Conservation (phyloP, 495 filamentous ascomycete species). For the Opeltia flavorubescens region DNA sequence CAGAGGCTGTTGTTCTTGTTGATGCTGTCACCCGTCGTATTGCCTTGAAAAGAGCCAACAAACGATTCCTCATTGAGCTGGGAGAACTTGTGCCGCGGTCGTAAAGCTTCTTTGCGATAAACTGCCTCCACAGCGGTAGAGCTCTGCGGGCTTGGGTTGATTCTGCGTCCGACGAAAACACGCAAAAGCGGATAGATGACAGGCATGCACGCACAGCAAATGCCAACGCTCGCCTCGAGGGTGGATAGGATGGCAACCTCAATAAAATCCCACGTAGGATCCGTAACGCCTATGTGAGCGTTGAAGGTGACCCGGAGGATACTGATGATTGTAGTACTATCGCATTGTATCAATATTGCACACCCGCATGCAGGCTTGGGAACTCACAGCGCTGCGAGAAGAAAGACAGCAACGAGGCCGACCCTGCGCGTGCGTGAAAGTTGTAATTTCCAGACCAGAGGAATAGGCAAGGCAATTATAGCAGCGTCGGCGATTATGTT, state of each 20-base stretch:
- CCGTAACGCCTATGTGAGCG: not conserved
- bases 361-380: not conserved
- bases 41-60: no score
- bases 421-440: slow-evolving; percentile 29
- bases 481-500: slow-evolving; percentile 36
- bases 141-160: no score
- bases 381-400: slow-evolving; percentile 33
- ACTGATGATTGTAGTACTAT: not conserved
- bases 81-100: no score
- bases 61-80: no score
- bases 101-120: no score
- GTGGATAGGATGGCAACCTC: not conserved
- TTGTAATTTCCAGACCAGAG: slow-evolving; percentile 29
- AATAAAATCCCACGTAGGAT: not conserved
- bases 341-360: not conserved
- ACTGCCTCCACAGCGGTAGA: no score
- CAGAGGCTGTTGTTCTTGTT: no score
- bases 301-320: not conserved
- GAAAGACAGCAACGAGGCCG: slow-evolving; percentile 32
- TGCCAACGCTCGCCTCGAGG: not conserved
- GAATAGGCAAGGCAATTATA: slow-evolving; percentile 34
- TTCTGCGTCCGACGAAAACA: not conserved
- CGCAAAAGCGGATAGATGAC: not conserved
- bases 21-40: no score
- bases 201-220: not conserved